Conservation (phyloP, 345 rosid species). For the Brassica carinata region DNA sequence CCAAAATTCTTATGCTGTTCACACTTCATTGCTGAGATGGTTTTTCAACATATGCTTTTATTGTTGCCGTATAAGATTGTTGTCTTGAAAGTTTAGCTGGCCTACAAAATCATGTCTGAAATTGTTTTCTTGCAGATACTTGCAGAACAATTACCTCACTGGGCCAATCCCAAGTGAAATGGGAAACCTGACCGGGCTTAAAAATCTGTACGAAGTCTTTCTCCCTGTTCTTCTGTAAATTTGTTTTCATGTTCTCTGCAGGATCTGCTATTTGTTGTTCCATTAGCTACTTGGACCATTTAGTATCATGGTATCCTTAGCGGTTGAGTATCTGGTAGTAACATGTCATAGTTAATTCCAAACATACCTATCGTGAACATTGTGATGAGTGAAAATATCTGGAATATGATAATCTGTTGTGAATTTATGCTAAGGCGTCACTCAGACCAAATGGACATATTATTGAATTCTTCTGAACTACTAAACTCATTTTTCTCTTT, state of each 20-base stretch:
- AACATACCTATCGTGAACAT: neutral
- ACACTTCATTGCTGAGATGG: neutral
- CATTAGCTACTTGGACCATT: neutral
- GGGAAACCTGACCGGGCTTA: constrained; percentile 75
- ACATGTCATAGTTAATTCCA: neutral
- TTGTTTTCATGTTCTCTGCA: neutral
- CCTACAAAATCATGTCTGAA: constrained; percentile 2
- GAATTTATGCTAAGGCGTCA: constrained; percentile 12
- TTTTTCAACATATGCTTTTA: no score
- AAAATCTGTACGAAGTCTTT: constrained; percentile 58
- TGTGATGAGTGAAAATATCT: neutral
- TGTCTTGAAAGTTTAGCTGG: constrained; percentile 9
- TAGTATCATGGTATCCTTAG: neutral
- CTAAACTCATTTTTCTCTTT: constrained; percentile 13
- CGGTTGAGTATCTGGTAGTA: constrained; percentile 9
- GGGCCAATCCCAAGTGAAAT: constrained; percentile 83
- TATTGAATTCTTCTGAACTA: constrained; percentile 13
- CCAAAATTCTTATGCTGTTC: neutral
- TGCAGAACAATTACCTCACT: constrained; percentile 91
- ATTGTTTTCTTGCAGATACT: constrained; percentile 53
- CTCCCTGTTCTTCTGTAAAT: constrained; percentile 19
- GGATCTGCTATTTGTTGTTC: constrained; percentile 13
- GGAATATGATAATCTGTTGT: neutral
- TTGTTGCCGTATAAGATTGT: neutral
- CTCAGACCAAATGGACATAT: neutral